Conservation (phyloP, 2,329 filamentous ascomycete genomes). For the Colletotrichum zoysiae region DNA sequence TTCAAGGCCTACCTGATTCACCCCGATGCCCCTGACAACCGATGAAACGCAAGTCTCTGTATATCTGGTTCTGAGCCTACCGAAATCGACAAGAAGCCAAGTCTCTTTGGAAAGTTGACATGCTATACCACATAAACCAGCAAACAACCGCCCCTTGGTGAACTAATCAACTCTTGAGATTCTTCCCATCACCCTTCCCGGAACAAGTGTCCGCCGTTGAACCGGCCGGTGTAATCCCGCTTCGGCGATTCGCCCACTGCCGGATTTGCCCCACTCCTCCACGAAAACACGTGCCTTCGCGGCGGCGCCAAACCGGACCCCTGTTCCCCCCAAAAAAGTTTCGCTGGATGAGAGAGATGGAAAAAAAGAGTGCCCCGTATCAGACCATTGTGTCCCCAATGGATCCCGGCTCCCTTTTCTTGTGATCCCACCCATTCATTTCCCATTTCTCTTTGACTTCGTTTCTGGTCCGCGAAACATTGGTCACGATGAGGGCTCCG, state of each 20-base stretch:
- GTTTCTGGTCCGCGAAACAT: conserved; percentile 11
- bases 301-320: conserved; percentile 34
- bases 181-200: not conserved
- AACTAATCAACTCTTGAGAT: not conserved
- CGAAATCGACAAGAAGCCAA: not conserved
- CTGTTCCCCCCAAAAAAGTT: conserved; percentile 43
- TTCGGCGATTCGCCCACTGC: conserved; percentile 15
- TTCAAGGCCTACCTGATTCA: not conserved
- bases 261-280: conserved; percentile 13
- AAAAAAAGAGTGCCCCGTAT: conserved; percentile 40
- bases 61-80: not conserved
- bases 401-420: conserved; percentile 34
- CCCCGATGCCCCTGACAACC: no score
- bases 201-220: conserved; percentile 2
- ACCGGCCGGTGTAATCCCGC: conserved; percentile 26
- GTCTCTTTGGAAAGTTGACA: not conserved
- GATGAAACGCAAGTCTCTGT: no score
- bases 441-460: conserved; percentile 6
- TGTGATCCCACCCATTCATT: conserved; percentile 29
- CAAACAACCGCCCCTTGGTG: no score
- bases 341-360: conserved; percentile 36
- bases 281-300: conserved; percentile 42
- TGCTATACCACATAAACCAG: not conserved
- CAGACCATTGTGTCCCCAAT: conserved; percentile 38
- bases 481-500: conserved; percentile 55